A percentile compares a stretch with the other conserved stretches of the same genome.
Conservation (phyloP, 192 early-diverging fungal species). For the Gonapodya prolifera region DNA sequence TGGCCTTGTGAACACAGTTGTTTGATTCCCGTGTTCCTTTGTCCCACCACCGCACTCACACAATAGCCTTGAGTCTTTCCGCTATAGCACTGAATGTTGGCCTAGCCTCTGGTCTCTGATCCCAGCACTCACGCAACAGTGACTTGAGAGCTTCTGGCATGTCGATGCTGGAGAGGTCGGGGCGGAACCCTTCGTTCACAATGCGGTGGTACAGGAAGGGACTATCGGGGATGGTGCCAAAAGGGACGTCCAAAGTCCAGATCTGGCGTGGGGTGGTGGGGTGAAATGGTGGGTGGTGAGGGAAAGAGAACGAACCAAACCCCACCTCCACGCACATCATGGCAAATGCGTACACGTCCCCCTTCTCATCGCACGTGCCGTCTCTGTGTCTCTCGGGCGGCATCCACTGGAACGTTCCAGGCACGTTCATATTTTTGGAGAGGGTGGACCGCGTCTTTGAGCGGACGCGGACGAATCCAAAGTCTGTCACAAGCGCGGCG, state of each 20-base stretch:
- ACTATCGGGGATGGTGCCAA: background rate
- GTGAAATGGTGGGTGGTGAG: background rate
- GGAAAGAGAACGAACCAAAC: background rate
- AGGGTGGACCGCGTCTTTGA: background rate
- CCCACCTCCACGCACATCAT: background rate
- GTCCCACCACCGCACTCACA: too few species aligned
- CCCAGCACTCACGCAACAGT: background rate
- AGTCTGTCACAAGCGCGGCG: background rate
- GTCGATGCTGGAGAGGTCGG: background rate
- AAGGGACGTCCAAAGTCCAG: background rate
- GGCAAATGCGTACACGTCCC: background rate
- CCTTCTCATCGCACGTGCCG: background rate
- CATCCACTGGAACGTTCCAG: background rate
- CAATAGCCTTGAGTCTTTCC: background rate
- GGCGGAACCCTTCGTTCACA: background rate
- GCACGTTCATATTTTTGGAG: background rate
- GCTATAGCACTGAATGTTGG: background rate
- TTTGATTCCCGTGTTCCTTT: too few species aligned
- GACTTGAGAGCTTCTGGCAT: background rate
- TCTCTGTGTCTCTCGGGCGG: background rate
- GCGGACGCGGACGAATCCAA: background rate
- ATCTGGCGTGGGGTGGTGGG: background rate
- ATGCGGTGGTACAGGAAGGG: background rate
- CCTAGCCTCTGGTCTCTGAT: background rate
- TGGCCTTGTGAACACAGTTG: too few species aligned